Base-by-base conservation (phyloP, 768 basidiomycete species). In the Lyophyllum shimeji region DNA sequence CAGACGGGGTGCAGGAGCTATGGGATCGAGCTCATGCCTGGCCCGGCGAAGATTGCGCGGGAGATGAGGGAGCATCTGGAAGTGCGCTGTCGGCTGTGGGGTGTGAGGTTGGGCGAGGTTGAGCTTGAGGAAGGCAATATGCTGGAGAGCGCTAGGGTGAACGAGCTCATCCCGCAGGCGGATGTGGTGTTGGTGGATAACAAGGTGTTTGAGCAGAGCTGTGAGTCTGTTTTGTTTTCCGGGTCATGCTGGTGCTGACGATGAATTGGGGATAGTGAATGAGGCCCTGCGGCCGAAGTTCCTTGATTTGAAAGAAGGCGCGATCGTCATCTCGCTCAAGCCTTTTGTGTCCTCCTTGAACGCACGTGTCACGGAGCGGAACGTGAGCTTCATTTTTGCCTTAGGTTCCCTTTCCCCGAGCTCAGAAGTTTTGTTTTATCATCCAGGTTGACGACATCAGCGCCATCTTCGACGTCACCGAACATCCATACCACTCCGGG, bases 101-200 rank as follows among this genome's bases (percentile, higher is more conserved):
- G 93, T 0, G 72, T 98, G 4, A 70, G 74, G 15, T 80, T 86
- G 58, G 90, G 93, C 4, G 79, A 86, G 2, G 83, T 93, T 24
- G 87, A 91, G 67, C 73, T 92, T 12, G 86, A 90, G 67, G 81
- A 95, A 67, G 93, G 92, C 0, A 86, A 98, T 66, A 97, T 99
- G 84, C 76, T 93, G 47, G 74, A 78, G 53, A 85, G 87, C 65
- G 66, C 65, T 21, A 76, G 86, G 37, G 84, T 94, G 15, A 78
- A 84, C 42, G 82, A 85, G 66, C 74, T 93, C 48, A 79, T 99
- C 53, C 67, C 80, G 8, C 73, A 86, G 63, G 96, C 97, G 2
- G 95, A 98, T 65, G 92, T 99, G 1, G 87, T 99, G 7, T 74
- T 98, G 58, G 88, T 93, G 52, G 92, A 94, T 67, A 94, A 93